Evolutionary conservation across 176 grass and related monocot species (phyloP).

Genomic region (Aegilops tauschii): DNA sequence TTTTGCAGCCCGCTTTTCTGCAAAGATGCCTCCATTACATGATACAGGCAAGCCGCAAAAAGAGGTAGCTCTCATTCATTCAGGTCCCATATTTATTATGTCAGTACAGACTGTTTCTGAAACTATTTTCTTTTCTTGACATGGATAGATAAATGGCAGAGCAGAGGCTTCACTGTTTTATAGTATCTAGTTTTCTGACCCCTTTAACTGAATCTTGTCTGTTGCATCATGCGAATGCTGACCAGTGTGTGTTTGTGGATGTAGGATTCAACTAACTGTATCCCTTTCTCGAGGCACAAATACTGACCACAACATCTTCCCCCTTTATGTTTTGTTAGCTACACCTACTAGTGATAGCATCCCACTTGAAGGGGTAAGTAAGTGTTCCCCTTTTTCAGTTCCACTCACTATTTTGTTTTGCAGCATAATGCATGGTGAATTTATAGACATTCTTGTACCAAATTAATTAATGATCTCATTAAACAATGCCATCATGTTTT

Average conservation of each 20-base stretch:
- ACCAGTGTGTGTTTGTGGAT: conserved; percentile 6
- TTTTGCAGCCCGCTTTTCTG: conserved; percentile 77
- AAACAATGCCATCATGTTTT: conserved; percentile 13
- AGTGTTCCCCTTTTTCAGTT: conserved; percentile 23
- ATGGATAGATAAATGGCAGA: too few species aligned
- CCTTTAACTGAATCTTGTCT: too few species aligned
- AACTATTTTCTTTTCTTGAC: neutral
- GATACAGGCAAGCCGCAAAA: conserved; percentile 64
- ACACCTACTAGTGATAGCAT: conserved; percentile 50
- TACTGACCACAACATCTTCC: conserved; percentile 53
- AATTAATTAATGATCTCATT: neutral
- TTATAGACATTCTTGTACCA: too few species aligned
- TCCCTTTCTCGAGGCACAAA: conserved; percentile 70
- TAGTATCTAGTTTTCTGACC: too few species aligned
- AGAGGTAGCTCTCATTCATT: conserved; percentile 42
- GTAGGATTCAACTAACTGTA: conserved; percentile 81
- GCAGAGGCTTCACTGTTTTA: too few species aligned
- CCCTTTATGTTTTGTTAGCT: conserved; percentile 77
- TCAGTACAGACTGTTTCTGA: too few species aligned
- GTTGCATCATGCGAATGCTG: too few species aligned
- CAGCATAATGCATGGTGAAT: too few species aligned
- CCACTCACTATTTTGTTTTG: neutral
- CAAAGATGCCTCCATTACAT: conserved; percentile 89
- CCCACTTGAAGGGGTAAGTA: conserved; percentile 66
- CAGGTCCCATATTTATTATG: too few species aligned